Conservation (phyloP, 2,329 filamentous ascomycete species). For the Amphichorda felina region DNA sequence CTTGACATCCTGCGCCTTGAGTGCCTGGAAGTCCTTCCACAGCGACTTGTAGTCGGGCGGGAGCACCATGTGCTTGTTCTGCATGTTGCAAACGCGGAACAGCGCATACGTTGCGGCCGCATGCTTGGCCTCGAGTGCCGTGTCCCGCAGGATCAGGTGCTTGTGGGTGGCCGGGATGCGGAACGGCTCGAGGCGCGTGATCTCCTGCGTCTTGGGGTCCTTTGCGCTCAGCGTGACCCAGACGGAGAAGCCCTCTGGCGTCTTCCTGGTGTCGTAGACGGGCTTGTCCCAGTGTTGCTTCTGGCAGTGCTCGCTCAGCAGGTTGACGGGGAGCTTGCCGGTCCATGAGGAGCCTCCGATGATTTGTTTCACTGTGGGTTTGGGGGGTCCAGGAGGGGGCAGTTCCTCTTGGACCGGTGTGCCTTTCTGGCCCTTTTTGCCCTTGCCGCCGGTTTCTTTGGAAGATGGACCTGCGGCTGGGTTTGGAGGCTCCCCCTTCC, state of each 20-base stretch:
- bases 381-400: slow-evolving; percentile 32
- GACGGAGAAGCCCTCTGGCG: slow-evolving; percentile 62
- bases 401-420: slow-evolving; percentile 16
- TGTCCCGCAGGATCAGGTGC: slow-evolving; percentile 63
- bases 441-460: slow-evolving; percentile 37
- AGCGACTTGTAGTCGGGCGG: slow-evolving; percentile 81
- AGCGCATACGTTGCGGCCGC: slow-evolving; percentile 87
- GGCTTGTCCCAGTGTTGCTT: slow-evolving; percentile 93
- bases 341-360: slow-evolving; percentile 97
- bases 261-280: slow-evolving; percentile 75
- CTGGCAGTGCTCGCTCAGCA: slow-evolving; percentile 89
- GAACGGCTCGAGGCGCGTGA: slow-evolving; percentile 66
- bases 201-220: slow-evolving; percentile 75
- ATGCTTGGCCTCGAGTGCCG: slow-evolving; percentile 81
- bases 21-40: slow-evolving; percentile 80
- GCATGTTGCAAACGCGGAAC: slow-evolving; percentile 88
- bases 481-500: slow-evolving; percentile 28
- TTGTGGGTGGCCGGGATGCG: slow-evolving; percentile 67
- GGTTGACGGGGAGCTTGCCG: slow-evolving; percentile 86
- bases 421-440: slow-evolving; percentile 24
- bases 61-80: slow-evolving; percentile 88
- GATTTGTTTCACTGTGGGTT: slow-evolving; percentile 61
- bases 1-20: slow-evolving; percentile 73
- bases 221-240: slow-evolving; percentile 66
- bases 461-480: slow-evolving; percentile 20